Evolutionary conservation across 257 asterid genomes (phyloP), one percentile per base, ranked within the genome.

Genomic region (Solanum peruvianum): DNA sequence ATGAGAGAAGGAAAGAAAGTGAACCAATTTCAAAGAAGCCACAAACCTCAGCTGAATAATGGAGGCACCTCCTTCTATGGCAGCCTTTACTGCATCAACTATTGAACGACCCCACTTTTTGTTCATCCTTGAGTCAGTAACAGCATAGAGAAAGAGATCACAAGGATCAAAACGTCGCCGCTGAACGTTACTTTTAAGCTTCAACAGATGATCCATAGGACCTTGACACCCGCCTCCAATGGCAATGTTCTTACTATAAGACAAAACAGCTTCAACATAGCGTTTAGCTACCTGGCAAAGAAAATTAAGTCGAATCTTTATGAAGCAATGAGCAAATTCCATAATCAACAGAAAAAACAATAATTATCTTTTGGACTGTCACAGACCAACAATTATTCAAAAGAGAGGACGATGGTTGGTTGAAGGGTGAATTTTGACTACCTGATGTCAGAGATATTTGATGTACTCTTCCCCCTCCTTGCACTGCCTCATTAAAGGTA

Each of bases 91-190:
- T 23, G 98, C 98, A 90, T 93, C 94, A 29, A 92, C 88, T 47
- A 94, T 90, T 88, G 97, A 93, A 86, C 91, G 99, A 31, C 95
- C 96, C 99, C 98, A 95, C 88, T 87, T 94, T 83, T 90, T 91
- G 92, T 97, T 97, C 98, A 94, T 97, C 91, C 94, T 89, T 11
- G 98, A 91, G 95, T 97, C 99, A 21, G 99, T 97, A 89, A 97
- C 99, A 87, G 98, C 99, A 87, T 97, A 97, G 44, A 97, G 87
- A 89, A 94, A 94, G 90, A 97, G 98, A 88, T 87, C 92, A 35
- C 88, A 92, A 11, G 98, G 97, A 88, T 93, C 91, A 87, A 97
- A 97, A 77, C 90, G 88, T 31, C 72, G 91, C 49, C 89, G 92
- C 86, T 15, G 37, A 42, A 91, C 71, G 71, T 85, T 90, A 73